Percentiles rank a stretch among this genome's conserved stretches.
Conservation (phyloP, 352 stramenopile species). For the Globisporangium parvum region DNA sequence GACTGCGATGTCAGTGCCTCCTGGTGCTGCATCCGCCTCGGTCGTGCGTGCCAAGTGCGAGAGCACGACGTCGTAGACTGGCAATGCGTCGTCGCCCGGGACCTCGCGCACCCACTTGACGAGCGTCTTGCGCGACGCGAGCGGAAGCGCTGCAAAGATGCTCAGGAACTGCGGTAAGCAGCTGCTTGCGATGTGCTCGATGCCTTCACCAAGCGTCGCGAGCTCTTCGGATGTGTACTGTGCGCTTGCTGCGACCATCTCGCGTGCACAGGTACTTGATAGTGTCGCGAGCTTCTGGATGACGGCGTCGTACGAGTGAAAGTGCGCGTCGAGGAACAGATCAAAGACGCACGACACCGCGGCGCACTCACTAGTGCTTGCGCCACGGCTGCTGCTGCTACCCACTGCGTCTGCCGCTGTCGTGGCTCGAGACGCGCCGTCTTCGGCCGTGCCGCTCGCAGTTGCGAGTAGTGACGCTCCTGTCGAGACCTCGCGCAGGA, state of each 20-base stretch:
- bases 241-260: slow-evolving; percentile 24
- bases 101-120: slow-evolving; percentile 41
- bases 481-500: slow-evolving; percentile 17
- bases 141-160: slow-evolving; percentile 25
- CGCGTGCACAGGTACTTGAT: slow-evolving; percentile 11
- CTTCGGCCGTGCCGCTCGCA: neutral
- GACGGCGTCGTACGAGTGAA: slow-evolving; percentile 29
- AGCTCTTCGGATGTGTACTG: slow-evolving; percentile 30
- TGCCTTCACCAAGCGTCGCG: slow-evolving; percentile 26
- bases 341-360: slow-evolving; percentile 24
- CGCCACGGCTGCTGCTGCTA: too few species aligned
- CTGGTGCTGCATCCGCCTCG: slow-evolving; percentile 2
- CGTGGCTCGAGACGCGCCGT: neutral
- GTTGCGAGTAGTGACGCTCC: too few species aligned
- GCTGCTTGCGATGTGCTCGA: slow-evolving; percentile 22
- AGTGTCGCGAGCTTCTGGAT: slow-evolving; percentile 42
- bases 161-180: slow-evolving; percentile 31
- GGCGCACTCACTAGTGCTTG: neutral
- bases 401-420: too few species aligned
- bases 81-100: slow-evolving; percentile 22
- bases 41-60: neutral
- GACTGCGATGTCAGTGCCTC: slow-evolving; percentile 7
- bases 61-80: slow-evolving; percentile 41
- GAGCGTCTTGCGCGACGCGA: slow-evolving; percentile 22
- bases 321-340: slow-evolving; percentile 38